Percentiles rank a stretch among this genome's conserved stretches.
These are phyloP conservation scores for Rhodotorula glutinis DNA, from an alignment of 1,284 basidiomycete genomes.

Conservation along the genomic window DNA sequence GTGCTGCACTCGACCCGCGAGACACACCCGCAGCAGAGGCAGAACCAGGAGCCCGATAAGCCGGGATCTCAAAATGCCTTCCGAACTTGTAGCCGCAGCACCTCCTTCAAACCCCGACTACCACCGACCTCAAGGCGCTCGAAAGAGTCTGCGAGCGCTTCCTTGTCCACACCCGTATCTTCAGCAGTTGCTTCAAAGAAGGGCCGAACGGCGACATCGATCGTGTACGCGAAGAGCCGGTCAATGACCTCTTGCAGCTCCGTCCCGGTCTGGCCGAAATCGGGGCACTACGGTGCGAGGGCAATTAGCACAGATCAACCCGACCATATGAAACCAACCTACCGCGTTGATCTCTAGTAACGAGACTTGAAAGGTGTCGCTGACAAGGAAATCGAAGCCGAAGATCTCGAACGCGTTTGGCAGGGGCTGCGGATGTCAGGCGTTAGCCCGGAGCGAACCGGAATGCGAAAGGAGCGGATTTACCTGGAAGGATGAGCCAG, in stretches of 20 bases:
- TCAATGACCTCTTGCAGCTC: conserved; percentile 24
- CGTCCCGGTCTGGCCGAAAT: conserved; percentile 83
- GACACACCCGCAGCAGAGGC: too few relatives aligned
- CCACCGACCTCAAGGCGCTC: conserved; percentile 13
- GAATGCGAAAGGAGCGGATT: conserved; percentile 33
- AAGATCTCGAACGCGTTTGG: conserved; percentile 95
- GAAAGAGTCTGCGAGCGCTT: conserved; percentile 9
- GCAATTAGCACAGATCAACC: not conserved
- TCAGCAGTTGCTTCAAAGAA: conserved; percentile 12
- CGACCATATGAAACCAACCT: conserved; percentile 1
- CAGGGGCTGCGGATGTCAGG: conserved; percentile 58
- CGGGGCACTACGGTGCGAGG: conserved; percentile 61
- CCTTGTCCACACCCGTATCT: not conserved
- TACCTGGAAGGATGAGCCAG: conserved; percentile 83
- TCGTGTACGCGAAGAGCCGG: conserved; percentile 20
- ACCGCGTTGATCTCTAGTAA: conserved; percentile 83
- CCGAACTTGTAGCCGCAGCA: conserved; percentile 30
- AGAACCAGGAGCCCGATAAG: too few relatives aligned
- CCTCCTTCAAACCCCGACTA: conserved; percentile 24
- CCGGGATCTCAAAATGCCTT: conserved; percentile 20
- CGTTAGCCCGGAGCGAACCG: conserved; percentile 31
- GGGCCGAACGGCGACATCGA: conserved; percentile 28
- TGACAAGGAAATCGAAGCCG: conserved; percentile 84
- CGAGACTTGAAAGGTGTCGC: conserved; percentile 60
- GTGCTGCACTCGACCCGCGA: too few relatives aligned